Evolutionary conservation across 805 yeast species (phyloP), one percentile per base, ranked within the genome.

Genomic region (Candida stauntonica): DNA sequence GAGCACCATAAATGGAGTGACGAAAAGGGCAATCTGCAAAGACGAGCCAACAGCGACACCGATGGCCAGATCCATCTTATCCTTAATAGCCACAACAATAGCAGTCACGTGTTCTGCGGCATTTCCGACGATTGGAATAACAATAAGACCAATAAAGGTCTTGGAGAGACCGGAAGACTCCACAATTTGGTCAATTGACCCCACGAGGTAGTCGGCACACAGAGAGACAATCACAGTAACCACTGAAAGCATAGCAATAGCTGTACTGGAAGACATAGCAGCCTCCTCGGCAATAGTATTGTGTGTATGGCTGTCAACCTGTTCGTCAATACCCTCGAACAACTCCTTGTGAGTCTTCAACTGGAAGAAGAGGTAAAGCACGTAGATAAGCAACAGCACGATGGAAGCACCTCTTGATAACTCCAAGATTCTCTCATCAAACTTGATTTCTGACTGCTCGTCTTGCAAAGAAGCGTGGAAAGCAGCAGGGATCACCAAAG

Each of bases 91-190:
- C 34, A 93, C 98, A 45, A 87, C 75, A 26, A 93, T 83, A 3
- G 98, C 96, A 15, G 99, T 93, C 36, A 87, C 98, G 62, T 93
- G 99, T 63, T 93, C 99, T 11, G 98, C 98, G 3, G 99, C 99
- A 55, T 93, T 93, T 40, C 98, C 99, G 19, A 93, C 98, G 46
- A 93, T 91, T 29, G 99, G 99, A 46, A 93, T 82, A 32, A 93
- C 78, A 51, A 93, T 82, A 50, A 93, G 70, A 60, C 98, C 98
- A 54, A 93, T 87, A 54, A 93, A 93, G 0, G 98, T 88, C 73
- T 91, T 89, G 31, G 96, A 85, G 38, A 93, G 70, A 4, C 96
- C 96, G 3, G 95, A 78, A 21, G 78, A 66, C 42, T 69, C 85
- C 26, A 93, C 98, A 47, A 91, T 77, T 41, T 76, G 83, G 63